Evolutionary conservation across 2,329 filamentous ascomycete genomes (phyloP).

Genomic region (Ophiocordyceps camponoti-saundersi): DNA sequence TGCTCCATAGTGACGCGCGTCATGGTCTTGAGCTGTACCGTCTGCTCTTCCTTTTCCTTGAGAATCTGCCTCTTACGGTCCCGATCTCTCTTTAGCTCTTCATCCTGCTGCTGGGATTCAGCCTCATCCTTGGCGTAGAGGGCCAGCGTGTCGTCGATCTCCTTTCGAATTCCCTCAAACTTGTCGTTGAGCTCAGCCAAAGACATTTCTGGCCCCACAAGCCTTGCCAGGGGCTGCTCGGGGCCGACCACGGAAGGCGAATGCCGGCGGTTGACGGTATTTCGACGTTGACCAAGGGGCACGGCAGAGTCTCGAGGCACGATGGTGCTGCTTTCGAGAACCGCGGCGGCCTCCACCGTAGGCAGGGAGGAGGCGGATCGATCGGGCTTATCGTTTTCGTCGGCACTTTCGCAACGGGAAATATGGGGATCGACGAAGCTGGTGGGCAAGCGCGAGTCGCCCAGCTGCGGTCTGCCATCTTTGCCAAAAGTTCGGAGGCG

Average conservation of each 20-base stretch:
- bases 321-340: constrained; percentile 41
- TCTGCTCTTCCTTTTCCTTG: constrained; percentile 83
- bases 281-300: constrained; percentile 21
- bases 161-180: constrained; percentile 63
- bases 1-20: constrained; percentile 64
- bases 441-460: constrained; percentile 36
- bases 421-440: constrained; percentile 38
- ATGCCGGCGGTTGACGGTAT: constrained; percentile 54
- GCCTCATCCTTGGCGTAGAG: constrained; percentile 56
- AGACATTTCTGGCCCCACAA: constrained; percentile 43
- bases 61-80: constrained; percentile 61
- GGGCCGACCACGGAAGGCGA: constrained; percentile 52
- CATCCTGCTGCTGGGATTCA: constrained; percentile 48
- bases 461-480: constrained; percentile 45
- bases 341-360: constrained; percentile 41
- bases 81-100: constrained; percentile 58
- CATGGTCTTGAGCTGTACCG: constrained; percentile 66
- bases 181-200: constrained; percentile 66
- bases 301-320: constrained; percentile 48
- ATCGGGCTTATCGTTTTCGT: constrained; percentile 28
- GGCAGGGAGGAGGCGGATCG: constrained; percentile 32
- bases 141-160: constrained; percentile 63
- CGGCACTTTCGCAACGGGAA: constrained; percentile 18
- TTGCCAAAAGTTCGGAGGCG: constrained; percentile 61
- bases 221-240: constrained; percentile 29